phyloP scores from a whole-genome alignment of 192 early-diverging fungal species.

The Linnemannia zychae region DNA sequence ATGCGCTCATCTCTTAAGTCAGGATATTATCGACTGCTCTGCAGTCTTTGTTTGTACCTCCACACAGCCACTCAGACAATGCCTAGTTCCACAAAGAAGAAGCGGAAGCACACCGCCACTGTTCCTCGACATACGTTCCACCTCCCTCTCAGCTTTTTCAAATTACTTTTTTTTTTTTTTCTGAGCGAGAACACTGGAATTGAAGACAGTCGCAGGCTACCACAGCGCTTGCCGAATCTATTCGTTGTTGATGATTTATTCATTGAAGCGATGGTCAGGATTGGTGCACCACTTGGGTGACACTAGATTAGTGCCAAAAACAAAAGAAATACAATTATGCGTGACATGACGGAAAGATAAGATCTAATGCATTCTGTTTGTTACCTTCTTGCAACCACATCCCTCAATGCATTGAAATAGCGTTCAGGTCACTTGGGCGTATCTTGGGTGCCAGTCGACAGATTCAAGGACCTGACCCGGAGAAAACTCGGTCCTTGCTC shows the following conservation, averaged over 20 bases:
- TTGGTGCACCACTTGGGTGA: conserved; percentile 2
- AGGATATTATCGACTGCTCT: neutral
- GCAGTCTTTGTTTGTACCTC: neutral
- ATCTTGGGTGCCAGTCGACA: conserved; percentile 53
- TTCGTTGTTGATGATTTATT: neutral
- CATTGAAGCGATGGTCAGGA: neutral
- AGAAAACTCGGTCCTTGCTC: conserved; percentile 37
- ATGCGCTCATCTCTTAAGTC: no score
- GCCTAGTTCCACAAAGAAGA: neutral
- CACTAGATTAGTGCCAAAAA: neutral
- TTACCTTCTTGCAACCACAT: neutral
- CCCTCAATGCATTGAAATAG: conserved; percentile 44
- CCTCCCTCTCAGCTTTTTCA: neutral
- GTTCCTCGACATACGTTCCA: neutral
- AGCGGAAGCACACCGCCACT: conserved; percentile 2
- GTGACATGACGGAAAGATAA: conserved; percentile 7
- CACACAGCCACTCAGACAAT: conserved; percentile 3
- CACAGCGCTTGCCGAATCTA: neutral
- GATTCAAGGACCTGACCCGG: conserved; percentile 41
- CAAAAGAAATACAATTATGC: neutral
- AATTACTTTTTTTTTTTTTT: neutral
- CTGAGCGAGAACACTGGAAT: neutral
- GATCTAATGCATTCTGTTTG: neutral
- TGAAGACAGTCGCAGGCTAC: neutral
- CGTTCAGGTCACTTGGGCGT: conserved; percentile 82